phyloP scores from a whole-genome alignment of 208 protist genomes.

The Leishmania mexicana region DNA sequence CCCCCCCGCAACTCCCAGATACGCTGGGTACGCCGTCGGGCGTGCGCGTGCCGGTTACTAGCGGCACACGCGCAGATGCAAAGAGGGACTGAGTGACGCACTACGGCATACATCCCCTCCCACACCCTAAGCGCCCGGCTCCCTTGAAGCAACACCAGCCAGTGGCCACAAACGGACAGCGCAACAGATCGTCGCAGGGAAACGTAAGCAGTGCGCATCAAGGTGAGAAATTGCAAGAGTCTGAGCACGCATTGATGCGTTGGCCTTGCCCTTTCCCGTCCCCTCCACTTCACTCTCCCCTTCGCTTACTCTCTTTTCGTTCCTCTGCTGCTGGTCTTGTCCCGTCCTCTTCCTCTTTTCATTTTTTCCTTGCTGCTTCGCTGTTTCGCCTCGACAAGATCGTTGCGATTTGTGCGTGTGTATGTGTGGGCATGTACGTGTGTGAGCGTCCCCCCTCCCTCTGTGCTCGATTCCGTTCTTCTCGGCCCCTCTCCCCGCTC shows the following conservation, averaged over 20 bases:
- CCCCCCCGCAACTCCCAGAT: neutral
- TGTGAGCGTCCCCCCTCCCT: neutral
- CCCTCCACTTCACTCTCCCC: neutral
- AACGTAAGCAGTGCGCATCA: neutral
- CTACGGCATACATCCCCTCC: neutral
- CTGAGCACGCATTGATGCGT: neutral
- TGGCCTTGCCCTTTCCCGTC: neutral
- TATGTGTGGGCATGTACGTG: constrained; percentile 4
- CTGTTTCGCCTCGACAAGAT: neutral
- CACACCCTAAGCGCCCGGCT: neutral
- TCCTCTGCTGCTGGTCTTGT: neutral
- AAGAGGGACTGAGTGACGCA: neutral
- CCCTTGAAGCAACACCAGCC: neutral
- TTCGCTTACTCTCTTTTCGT: neutral
- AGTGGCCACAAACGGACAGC: neutral
- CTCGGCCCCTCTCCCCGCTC: neutral
- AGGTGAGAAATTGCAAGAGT: neutral
- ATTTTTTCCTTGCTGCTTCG: neutral
- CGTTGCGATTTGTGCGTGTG: neutral
- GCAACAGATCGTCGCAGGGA: neutral
- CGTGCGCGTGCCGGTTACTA: too few species aligned
- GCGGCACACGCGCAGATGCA: neutral
- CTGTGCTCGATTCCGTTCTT: neutral
- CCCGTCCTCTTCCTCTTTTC: neutral
- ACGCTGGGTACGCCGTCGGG: neutral